phyloP scores from a whole-genome alignment of 495 filamentous ascomycete species.

The Trichocladium uniseriatum region DNA sequence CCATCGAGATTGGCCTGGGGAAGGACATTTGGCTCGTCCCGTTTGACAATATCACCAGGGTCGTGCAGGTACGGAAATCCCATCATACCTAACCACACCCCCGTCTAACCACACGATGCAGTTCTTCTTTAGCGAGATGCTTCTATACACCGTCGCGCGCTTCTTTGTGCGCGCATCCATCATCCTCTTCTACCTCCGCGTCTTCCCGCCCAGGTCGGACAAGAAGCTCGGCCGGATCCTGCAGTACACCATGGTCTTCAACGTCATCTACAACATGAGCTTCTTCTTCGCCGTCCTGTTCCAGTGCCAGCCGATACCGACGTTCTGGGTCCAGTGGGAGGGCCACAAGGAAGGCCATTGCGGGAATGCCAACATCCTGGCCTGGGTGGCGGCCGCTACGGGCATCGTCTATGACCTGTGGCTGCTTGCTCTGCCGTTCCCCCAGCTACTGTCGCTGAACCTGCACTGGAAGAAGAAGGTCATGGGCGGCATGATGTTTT shows the following conservation, averaged over 20 bases:
- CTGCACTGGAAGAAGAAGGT: slow-evolving; percentile 30
- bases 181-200: slow-evolving; percentile 43
- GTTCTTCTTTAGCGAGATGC: slow-evolving; percentile 22
- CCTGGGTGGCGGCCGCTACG: slow-evolving; percentile 23
- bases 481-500: slow-evolving; percentile 30
- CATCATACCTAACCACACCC: not conserved
- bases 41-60: slow-evolving; percentile 34
- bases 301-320: slow-evolving; percentile 35
- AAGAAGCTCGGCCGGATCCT: slow-evolving; percentile 22
- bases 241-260: slow-evolving; percentile 24
- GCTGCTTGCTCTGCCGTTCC: slow-evolving; percentile 31
- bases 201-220: slow-evolving; percentile 29
- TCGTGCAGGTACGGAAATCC: slow-evolving; percentile 13
- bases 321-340: slow-evolving; percentile 27
- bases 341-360: slow-evolving; percentile 19
- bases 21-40: slow-evolving; percentile 41
- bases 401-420: slow-evolving; percentile 31
- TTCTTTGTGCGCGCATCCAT: slow-evolving; percentile 38
- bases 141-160: slow-evolving; percentile 33
- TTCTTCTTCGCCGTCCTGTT: slow-evolving; percentile 32
- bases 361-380: slow-evolving; percentile 23
- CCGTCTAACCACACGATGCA: not conserved
- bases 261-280: slow-evolving; percentile 29
- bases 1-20: slow-evolving; percentile 34
- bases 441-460: slow-evolving; percentile 26